Evolutionary conservation across 2,329 filamentous ascomycete genomes (phyloP).

Genomic region (Teratosphaeriaceae sp.): DNA sequence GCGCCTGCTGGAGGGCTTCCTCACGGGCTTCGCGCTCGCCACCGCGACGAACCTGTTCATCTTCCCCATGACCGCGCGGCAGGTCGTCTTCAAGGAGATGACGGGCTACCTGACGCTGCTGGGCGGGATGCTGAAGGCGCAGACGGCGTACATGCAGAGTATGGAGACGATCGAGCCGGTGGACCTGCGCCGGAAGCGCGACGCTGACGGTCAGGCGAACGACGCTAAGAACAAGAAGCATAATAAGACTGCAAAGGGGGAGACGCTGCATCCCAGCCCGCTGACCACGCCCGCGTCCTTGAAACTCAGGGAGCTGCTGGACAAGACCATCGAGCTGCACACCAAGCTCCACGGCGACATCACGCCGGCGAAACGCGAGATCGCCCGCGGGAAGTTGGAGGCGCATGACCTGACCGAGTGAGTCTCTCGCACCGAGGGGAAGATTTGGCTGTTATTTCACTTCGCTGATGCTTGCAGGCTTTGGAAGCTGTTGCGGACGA

Average conservation of each 20-base stretch:
- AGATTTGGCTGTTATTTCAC: too few relatives aligned
- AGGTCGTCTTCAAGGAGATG: constrained; percentile 58
- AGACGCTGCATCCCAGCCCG: constrained; percentile 43
- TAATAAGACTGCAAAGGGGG: constrained; percentile 28
- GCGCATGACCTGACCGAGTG: constrained; percentile 56
- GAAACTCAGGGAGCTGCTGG: constrained; percentile 24
- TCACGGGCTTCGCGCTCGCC: constrained; percentile 59
- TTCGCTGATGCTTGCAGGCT: too few relatives aligned
- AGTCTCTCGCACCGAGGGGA: too few relatives aligned
- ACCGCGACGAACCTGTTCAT: constrained; percentile 59
- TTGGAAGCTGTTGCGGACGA: constrained; percentile 52
- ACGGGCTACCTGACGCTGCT: constrained; percentile 51
- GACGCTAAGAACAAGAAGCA: too few relatives aligned
- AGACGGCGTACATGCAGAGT: constrained; percentile 57
- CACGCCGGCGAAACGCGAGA: constrained; percentile 64
- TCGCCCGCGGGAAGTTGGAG: constrained; percentile 62
- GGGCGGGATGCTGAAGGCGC: constrained; percentile 50
- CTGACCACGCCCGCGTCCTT: constrained; percentile 21
- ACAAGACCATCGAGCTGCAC: constrained; percentile 45
- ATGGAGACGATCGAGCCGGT: constrained; percentile 52
- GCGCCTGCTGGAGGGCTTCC: constrained; percentile 53
- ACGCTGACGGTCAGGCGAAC: too few relatives aligned
- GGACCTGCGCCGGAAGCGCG: constrained; percentile 9
- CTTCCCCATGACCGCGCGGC: constrained; percentile 58
- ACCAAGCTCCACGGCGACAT: constrained; percentile 63